Conservation (phyloP, 2,329 filamentous ascomycete species). For the Trichoderma semiorbis region DNA sequence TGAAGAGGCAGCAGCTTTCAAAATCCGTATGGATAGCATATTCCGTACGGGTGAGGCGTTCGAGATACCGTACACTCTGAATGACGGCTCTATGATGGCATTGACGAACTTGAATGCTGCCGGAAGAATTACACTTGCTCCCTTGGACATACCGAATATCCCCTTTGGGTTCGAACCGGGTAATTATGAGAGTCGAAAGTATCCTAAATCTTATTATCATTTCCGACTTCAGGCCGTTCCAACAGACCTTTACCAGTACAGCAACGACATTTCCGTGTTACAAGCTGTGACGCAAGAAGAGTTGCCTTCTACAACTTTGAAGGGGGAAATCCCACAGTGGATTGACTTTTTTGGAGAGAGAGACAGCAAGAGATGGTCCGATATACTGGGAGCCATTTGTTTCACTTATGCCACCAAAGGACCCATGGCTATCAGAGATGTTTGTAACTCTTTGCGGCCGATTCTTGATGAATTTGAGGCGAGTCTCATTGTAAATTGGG, state of each 20-base stretch:
- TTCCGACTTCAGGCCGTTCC: constrained; percentile 61
- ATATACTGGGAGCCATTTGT: constrained; percentile 59
- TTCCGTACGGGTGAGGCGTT: constrained; percentile 46
- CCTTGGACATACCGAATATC: constrained; percentile 56
- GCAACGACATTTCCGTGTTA: constrained; percentile 47
- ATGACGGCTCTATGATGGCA: constrained; percentile 65
- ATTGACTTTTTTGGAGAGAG: constrained; percentile 62
- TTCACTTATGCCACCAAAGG: constrained; percentile 62
- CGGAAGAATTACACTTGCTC: constrained; percentile 52
- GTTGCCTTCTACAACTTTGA: constrained; percentile 41
- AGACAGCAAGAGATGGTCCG: constrained; percentile 60
- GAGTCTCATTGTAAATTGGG: constrained; percentile 57
- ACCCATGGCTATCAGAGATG: constrained; percentile 49
- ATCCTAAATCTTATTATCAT: constrained; percentile 62
- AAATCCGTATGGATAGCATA: constrained; percentile 53
- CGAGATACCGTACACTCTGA: constrained; percentile 52
- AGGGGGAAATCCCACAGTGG: constrained; percentile 65
- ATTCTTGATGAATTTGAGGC: constrained; percentile 63
- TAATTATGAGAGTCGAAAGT: constrained; percentile 67
- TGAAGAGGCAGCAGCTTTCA: constrained; percentile 57
- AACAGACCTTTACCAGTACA: constrained; percentile 60
- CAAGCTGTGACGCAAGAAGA: constrained; percentile 33
- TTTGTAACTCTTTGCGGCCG: constrained; percentile 54
- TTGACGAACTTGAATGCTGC: constrained; percentile 62
- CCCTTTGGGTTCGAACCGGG: constrained; percentile 68